Percentiles rank a stretch among this genome's conserved stretches.
These are phyloP conservation scores for Dioscorea dumetorum DNA, from an alignment of 106 monocot genomes.

Conservation along the genomic window DNA sequence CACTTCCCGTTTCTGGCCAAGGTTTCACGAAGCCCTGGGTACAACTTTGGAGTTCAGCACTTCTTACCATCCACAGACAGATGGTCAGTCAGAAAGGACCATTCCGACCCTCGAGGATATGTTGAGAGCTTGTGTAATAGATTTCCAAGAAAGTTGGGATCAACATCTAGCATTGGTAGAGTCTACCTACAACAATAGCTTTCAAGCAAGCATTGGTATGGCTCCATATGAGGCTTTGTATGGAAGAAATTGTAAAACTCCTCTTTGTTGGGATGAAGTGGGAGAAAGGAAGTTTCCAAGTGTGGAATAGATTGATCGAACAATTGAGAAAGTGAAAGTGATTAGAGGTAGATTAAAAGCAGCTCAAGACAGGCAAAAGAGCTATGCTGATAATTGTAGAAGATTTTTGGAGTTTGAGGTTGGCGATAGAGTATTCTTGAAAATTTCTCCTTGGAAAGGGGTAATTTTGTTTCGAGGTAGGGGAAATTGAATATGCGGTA, in stretches of 20 bases:
- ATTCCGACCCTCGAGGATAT: background rate
- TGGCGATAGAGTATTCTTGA: background rate
- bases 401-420: constrained; percentile 2
- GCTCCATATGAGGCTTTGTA: constrained; percentile 12
- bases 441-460: background rate
- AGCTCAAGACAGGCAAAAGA: background rate
- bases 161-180: background rate
- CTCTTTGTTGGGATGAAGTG: background rate
- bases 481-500: background rate
- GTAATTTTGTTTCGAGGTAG: constrained; percentile 1
- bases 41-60: background rate
- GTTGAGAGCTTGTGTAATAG: background rate
- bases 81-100: background rate
- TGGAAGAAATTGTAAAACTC: background rate
- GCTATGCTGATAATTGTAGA: background rate
- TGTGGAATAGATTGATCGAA: background rate
- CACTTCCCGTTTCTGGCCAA: background rate
- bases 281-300: background rate
- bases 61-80: background rate
- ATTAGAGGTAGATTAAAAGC: background rate
- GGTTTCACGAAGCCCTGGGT: background rate
- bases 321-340: background rate
- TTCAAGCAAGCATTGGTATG: constrained; percentile 3
- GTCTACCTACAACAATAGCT: constrained; percentile 9
- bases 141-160: background rate